Conservation (phyloP, 441 rosid genomes). For the Macaranga tanarius region DNA sequence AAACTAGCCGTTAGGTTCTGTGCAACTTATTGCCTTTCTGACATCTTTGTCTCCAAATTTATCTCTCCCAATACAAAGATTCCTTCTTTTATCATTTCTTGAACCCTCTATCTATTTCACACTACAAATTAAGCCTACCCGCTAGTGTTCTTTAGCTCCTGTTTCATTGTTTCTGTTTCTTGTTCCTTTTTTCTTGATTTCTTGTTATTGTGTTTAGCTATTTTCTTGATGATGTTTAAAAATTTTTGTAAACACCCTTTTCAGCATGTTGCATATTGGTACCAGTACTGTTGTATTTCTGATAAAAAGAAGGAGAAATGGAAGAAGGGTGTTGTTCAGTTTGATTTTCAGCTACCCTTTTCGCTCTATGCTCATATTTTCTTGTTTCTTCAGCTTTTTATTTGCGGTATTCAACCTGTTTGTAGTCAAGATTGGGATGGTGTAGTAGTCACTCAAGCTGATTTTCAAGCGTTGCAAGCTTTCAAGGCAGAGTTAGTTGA, state of each 20-base stretch:
- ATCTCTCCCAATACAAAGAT: constrained; percentile 32
- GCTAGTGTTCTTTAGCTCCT: constrained; percentile 22
- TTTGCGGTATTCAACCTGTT: constrained; percentile 26
- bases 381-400: constrained; percentile 28
- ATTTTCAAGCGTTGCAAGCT: constrained; percentile 69
- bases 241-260: constrained; percentile 18
- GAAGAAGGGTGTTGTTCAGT: constrained; percentile 2
- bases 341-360: neutral
- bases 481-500: constrained; percentile 59
- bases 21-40: constrained; percentile 35
- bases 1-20: constrained; percentile 54
- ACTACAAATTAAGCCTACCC: constrained; percentile 37
- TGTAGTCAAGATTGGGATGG: constrained; percentile 64
- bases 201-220: neutral
- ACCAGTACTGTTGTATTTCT: constrained; percentile 15
- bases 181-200: neutral
- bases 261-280: constrained; percentile 25
- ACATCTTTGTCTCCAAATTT: constrained; percentile 38
- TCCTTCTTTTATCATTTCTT: constrained; percentile 31
- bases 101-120: constrained; percentile 30
- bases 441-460: constrained; percentile 69
- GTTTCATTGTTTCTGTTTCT: constrained; percentile 30
- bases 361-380: constrained; percentile 24
- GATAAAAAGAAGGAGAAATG: constrained; percentile 33
- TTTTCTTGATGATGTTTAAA: constrained; percentile 13